Percentiles rank a stretch among this genome's conserved stretches.
phyloP scores from a whole-genome alignment of 441 rosid genomes.

The Francoa sonchifolia region DNA sequence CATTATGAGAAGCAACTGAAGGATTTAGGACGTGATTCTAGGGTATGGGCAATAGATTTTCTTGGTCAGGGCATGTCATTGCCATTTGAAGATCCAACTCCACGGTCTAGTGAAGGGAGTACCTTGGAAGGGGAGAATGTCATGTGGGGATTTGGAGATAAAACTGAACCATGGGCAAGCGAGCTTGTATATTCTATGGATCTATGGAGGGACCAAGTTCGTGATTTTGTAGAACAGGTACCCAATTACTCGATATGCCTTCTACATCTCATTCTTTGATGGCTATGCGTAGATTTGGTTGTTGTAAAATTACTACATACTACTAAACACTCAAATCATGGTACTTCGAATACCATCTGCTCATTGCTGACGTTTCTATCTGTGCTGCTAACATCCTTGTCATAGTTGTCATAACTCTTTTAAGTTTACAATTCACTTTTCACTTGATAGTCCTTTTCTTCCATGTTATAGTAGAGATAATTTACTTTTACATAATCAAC shows the following conservation, averaged over 20 bases:
- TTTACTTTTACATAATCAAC: too few species aligned
- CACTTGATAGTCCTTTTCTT: too few species aligned
- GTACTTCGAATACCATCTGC: too few species aligned
- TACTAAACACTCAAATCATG: too few species aligned
- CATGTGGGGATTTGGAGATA: slow-evolving; percentile 84
- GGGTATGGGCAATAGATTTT: slow-evolving; percentile 94
- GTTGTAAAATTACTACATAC: too few species aligned
- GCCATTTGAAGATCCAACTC: slow-evolving; percentile 66
- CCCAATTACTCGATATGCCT: neutral
- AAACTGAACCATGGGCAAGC: slow-evolving; percentile 69
- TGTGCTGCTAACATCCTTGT: too few species aligned
- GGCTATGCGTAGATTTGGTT: neutral
- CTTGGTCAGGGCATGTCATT: slow-evolving; percentile 86
- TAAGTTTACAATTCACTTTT: too few species aligned
- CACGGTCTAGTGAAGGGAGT: slow-evolving; percentile 17
- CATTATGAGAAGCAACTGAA: slow-evolving; percentile 81
- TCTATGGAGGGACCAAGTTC: slow-evolving; percentile 83
- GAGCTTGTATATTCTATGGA: slow-evolving; percentile 67
- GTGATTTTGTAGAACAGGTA: slow-evolving; percentile 62
- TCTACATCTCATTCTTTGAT: neutral
- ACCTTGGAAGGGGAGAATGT: slow-evolving; percentile 18
- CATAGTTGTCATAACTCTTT: too few species aligned
- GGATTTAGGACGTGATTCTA: slow-evolving; percentile 71
- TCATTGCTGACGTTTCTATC: too few species aligned
- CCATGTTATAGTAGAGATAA: too few species aligned